Base-by-base conservation (phyloP, 2,329 filamentous ascomycete genomes). In the Botryosphaeria agaves region DNA sequence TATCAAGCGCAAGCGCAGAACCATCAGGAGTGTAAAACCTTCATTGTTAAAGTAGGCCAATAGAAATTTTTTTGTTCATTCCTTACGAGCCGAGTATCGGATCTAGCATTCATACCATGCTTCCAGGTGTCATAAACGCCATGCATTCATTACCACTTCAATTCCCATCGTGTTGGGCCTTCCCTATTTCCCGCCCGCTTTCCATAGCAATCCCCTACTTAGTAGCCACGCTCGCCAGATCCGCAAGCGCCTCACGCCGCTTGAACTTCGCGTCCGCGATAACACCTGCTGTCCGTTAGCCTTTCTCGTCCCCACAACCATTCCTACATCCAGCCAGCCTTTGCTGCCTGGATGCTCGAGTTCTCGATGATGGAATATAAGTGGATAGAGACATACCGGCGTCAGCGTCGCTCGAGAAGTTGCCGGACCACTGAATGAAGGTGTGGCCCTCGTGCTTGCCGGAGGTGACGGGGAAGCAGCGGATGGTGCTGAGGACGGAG, bases 251-350 rank as follows among this genome's bases (percentile, higher is more conserved):
- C 48, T 80, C 76, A 30, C 71, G 71, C 37, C 76, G 73, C 66
- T 81, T 81, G 65, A 73, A 81, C 59, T 76, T 77, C 44, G 74
- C 76, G 47, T 81, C 76, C 52, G 76, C 69, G 39, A 81, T 77
- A 35, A 79, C 75, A 41, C 66, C 74, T 77, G 34, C 3, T 32
- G 24, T 18, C 14, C 23, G 5, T 26, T 5, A 8, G 9, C 18
- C 15, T 14, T 14, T 14, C n/a, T 16, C n/a, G 3, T 20, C 14
- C 25, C 7, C 12, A n/a, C 25, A 27, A 27, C 25, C 11, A 21
- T 7, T 21, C 7, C 19, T 11, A n/a, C n/a, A n/a, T n/a, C n/a
- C n/a, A n/a, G n/a, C n/a, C n/a, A n/a, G n/a, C n/a, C n/a, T n/a
- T n/a, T n/a, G n/a, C n/a, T n/a, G n/a, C n/a, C n/a, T n/a, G n/a